Percentiles rank a stretch among this genome's conserved stretches.
phyloP scores from a whole-genome alignment of 768 basidiomycete genomes.

The Pulveroboletus frians region DNA sequence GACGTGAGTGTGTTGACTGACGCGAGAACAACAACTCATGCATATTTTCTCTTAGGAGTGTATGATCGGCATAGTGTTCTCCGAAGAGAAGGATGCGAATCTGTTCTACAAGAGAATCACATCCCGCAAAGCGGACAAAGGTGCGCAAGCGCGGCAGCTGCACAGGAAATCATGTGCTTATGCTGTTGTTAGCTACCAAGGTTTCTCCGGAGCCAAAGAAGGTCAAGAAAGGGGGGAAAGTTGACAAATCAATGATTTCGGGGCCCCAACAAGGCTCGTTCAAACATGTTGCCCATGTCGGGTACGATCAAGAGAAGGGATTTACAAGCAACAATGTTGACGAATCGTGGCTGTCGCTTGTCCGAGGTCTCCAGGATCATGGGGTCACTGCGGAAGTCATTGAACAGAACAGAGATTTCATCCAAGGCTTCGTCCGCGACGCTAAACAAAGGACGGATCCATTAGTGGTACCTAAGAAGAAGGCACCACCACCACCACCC shows the following conservation, averaged over 20 bases:
- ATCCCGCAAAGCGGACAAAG: conserved; percentile 54
- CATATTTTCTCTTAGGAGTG: conserved; percentile 53
- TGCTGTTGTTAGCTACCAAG: conserved; percentile 37
- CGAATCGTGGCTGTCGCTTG: conserved; percentile 76
- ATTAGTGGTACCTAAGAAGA: conserved; percentile 39
- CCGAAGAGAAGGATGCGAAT: conserved; percentile 80
- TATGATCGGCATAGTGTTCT: conserved; percentile 88
- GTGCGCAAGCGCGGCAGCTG: conserved; percentile 31
- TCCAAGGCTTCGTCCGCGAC: conserved; percentile 72
- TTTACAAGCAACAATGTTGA: conserved; percentile 87
- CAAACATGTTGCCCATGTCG: conserved; percentile 92
- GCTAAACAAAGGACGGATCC: conserved; percentile 32
- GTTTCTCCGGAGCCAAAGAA: conserved; percentile 50
- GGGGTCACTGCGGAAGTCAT: conserved; percentile 71
- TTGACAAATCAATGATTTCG: conserved; percentile 92
- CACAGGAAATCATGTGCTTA: conserved; percentile 1
- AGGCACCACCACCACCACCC: conserved; percentile 36
- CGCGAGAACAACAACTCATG: neutral
- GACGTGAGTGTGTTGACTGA: conserved; percentile 63
- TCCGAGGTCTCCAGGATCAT: conserved; percentile 55
- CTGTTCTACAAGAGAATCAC: conserved; percentile 82
- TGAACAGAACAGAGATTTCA: conserved; percentile 79
- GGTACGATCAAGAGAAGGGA: conserved; percentile 81
- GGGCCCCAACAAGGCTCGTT: conserved; percentile 75
- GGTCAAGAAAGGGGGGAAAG: conserved; percentile 60